Evolutionary conservation across 2,329 filamentous ascomycete genomes (phyloP).

Genomic region (Albifimbria verrucaria): DNA sequence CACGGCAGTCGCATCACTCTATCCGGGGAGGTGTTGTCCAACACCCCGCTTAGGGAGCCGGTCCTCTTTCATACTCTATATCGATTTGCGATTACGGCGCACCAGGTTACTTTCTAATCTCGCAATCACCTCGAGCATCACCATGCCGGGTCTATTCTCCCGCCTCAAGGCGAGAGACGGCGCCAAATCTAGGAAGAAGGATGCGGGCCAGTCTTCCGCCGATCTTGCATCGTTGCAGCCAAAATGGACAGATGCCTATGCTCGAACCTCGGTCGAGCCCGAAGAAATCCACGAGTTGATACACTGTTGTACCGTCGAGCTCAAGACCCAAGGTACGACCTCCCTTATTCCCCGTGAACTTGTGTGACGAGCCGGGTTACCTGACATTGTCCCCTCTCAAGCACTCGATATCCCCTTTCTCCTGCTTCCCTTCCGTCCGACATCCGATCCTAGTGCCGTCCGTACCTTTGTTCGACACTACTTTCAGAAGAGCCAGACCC

Average conservation of each 20-base stretch:
- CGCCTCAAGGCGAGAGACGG: conserved; percentile 72
- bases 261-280: conserved; percentile 75
- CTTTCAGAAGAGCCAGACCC: conserved; percentile 67
- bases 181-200: conserved; percentile 64
- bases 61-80: too few species aligned
- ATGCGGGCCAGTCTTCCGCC: conserved; percentile 45
- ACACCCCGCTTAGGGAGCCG: too few species aligned
- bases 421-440: conserved; percentile 88
- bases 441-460: conserved; percentile 86
- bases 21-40: too few species aligned
- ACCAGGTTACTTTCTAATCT: too few species aligned
- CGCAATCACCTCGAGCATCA: too few species aligned
- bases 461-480: conserved; percentile 91
- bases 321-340: conserved; percentile 85
- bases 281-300: conserved; percentile 90
- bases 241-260: conserved; percentile 85
- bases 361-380: neutral
- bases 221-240: conserved; percentile 63
- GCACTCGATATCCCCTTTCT: conserved; percentile 89
- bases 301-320: conserved; percentile 78
- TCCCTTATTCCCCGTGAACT: neutral
- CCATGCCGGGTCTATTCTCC: conserved; percentile 58
- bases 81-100: too few species aligned
- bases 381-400: conserved; percentile 29
- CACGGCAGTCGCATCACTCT: too few species aligned